Base-by-base conservation (phyloP, 2,329 filamentous ascomycete species). In the Bipolaris bicolor region DNA sequence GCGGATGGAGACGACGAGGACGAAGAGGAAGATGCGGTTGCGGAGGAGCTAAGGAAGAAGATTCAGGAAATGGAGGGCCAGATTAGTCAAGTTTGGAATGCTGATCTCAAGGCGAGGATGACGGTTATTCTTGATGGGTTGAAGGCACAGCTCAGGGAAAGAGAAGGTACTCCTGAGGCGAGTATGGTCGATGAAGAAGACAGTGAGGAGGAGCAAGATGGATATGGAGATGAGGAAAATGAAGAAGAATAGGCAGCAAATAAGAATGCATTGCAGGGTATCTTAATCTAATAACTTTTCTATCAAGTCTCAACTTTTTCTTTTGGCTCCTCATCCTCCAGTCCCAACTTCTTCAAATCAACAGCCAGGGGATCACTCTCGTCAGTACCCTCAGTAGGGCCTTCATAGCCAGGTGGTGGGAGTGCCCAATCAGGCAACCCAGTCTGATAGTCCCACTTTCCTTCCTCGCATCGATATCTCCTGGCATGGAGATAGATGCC, bases 401-500 rank as follows among this genome's bases (percentile, higher is more conserved):
- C 92, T 44, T 85, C 85, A 69, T 84, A 80, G 1, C 90, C 91
- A 13, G 82, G 78, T 0, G 93, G 92, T 6, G 94, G 92, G 53
- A 96, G 76, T 15, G 92, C 94, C 95, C 95, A 99, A 18, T 81
- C 80, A 1, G 95, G 95, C 72, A 97, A 81, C 22, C 87, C 85
- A 64, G 93, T 97, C 70, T 89, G 86, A 76, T 97, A 98, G 51
- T 87, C 87, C 95, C 95, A 99, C 51, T 83, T 83, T 3, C 93
- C 94, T 24, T 88, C 87, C 24, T 88, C 85, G 74, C 94, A 93
- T 65, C 94, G 89, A 75, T 99, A 99, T 44, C 91, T 87, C 59
- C 92, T 86, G 55, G 94, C 96, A 79, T 99, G 95, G 60, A 99
- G 82, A 84, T 94, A 99, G 39, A 99, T 89, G 0, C 91, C 91